phyloP scores from a whole-genome alignment of 2,329 filamentous ascomycete genomes.

The Uncinocarpus reesii region DNA sequence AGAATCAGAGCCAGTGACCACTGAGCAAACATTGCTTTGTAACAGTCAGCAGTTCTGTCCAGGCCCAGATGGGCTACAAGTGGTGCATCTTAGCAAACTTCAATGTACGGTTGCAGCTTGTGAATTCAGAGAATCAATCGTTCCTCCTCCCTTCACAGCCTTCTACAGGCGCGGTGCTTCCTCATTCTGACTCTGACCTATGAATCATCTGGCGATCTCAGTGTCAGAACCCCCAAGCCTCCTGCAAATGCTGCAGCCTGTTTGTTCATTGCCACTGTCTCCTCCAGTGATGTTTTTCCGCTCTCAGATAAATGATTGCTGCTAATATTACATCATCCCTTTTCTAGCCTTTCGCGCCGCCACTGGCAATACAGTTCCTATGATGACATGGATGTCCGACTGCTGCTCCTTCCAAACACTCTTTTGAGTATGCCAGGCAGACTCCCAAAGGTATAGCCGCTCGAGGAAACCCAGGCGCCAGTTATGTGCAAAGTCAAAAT shows the following conservation, averaged over 20 bases:
- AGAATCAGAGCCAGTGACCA: background rate
- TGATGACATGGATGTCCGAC: background rate
- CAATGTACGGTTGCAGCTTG: background rate
- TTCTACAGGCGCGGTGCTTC: background rate
- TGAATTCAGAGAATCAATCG: too few species aligned
- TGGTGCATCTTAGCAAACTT: constrained; percentile 5
- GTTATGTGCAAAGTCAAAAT: background rate
- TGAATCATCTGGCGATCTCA: background rate
- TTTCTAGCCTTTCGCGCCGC: constrained; percentile 3
- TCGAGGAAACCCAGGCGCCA: background rate
- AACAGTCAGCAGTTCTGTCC: background rate
- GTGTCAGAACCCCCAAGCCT: background rate
- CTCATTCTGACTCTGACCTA: background rate
- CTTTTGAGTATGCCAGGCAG: background rate
- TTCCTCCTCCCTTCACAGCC: background rate
- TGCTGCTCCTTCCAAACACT: background rate
- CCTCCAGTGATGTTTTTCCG: background rate
- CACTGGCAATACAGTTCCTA: background rate
- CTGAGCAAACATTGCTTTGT: constrained; percentile 6
- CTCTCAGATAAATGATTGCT: background rate
- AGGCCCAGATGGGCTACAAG: background rate
- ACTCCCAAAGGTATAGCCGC: background rate
- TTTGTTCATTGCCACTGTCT: background rate
- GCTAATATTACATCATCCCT: background rate
- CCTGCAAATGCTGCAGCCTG: constrained; percentile 4